Evolutionary conservation across 108 stramenopile genomes (phyloP).

Genomic region (Nitzschia putrida): DNA sequence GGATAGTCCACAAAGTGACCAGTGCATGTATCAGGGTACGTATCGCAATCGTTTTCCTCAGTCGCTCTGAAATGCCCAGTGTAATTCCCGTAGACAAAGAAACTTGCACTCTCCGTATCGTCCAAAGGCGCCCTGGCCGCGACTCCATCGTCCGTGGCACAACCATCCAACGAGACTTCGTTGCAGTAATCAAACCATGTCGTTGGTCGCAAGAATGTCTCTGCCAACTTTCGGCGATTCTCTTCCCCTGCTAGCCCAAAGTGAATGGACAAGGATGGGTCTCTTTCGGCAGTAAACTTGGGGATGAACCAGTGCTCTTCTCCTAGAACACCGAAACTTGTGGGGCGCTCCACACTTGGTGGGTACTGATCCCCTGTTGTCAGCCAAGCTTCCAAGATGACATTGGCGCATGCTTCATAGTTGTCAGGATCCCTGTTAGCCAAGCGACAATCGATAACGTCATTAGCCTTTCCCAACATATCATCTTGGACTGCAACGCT

Average conservation of each 20-base stretch:
- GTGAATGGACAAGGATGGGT: constrained; percentile 36
- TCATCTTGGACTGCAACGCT: neutral
- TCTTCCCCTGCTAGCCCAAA: constrained; percentile 29
- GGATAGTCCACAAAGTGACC: constrained; percentile 24
- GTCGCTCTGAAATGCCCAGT: constrained; percentile 40
- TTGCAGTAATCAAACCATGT: constrained; percentile 43
- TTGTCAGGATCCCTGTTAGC: neutral
- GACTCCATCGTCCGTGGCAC: constrained; percentile 21
- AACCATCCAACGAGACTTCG: constrained; percentile 24
- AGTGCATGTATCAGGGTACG: constrained; percentile 22
- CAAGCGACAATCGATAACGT: constrained; percentile 3
- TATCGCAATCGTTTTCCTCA: constrained; percentile 39
- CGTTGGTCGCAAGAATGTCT: constrained; percentile 37
- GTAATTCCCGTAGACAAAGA: constrained; percentile 19
- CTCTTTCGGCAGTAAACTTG: constrained; percentile 23
- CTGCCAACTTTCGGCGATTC: constrained; percentile 25
- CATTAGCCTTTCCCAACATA: neutral
- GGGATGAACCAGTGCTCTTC: constrained; percentile 43
- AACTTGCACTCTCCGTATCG: constrained; percentile 24
- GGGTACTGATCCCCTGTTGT: neutral
- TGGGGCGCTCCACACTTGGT: neutral
- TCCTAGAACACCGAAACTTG: constrained; percentile 5
- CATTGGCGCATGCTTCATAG: constrained; percentile 10
- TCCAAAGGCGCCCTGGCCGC: constrained; percentile 19
- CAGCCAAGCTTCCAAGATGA: neutral